Conservation (phyloP, 805 yeast species). For the Kurtzmaniella fragi region DNA sequence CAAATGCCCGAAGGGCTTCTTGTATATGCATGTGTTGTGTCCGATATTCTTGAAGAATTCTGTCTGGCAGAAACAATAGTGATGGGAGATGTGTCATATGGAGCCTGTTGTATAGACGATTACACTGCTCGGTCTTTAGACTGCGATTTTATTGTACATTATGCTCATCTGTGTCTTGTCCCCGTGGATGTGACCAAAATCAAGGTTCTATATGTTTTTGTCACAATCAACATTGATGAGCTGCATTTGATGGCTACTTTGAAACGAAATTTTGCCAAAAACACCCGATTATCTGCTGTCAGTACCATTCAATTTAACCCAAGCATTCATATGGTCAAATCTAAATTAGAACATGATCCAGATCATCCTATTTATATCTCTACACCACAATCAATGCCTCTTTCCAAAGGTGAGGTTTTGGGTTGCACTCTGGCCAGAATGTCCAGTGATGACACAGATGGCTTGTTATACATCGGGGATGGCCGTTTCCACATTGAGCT, state of each 20-base stretch:
- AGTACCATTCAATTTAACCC: slow-evolving; percentile 98
- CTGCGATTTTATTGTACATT: slow-evolving; percentile 92
- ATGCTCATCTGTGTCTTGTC: slow-evolving; percentile 95
- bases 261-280: slow-evolving; percentile 58
- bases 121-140: slow-evolving; percentile 88
- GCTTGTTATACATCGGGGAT: slow-evolving; percentile 91
- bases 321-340: slow-evolving; percentile 73
- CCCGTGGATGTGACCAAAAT: slow-evolving; percentile 90
- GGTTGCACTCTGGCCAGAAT: slow-evolving; percentile 93
- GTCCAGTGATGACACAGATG: slow-evolving; percentile 58
- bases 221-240: slow-evolving; percentile 86
- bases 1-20: slow-evolving; percentile 98
- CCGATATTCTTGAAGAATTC: slow-evolving; percentile 90
- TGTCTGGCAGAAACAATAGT: slow-evolving; percentile 82
- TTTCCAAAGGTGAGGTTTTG: slow-evolving; percentile 91
- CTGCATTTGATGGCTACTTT: slow-evolving; percentile 70
- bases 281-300: slow-evolving; percentile 72
- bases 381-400: slow-evolving; percentile 89
- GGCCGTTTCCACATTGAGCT: slow-evolving; percentile 94
- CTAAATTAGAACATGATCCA: slow-evolving; percentile 48
- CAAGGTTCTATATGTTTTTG: slow-evolving; percentile 92
- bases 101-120: slow-evolving; percentile 98
- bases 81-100: slow-evolving; percentile 98
- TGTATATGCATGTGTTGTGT: slow-evolving; percentile 80
- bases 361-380: slow-evolving; percentile 52